Base-by-base conservation (phyloP, 2,329 filamentous ascomycete genomes). In the Hawksworthiomyces lignivorus region DNA sequence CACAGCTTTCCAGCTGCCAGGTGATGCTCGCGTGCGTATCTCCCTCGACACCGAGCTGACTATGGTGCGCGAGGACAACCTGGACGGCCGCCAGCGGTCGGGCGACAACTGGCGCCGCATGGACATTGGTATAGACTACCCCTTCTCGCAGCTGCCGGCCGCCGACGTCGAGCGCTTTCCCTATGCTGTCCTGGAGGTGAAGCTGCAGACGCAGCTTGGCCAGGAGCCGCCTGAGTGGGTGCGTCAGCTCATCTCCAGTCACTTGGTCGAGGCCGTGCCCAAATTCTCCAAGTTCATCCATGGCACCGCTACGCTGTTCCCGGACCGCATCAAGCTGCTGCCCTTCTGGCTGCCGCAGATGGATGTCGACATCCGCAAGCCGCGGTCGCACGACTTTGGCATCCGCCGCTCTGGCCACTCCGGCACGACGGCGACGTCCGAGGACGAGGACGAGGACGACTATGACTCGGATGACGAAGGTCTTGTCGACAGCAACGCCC, bases 271-370 rank as follows among this genome's bases (percentile, higher is more conserved):
- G 65, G 89, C 92, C n/a, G 89, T 98, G 3, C 92, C 92, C 48
- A 98, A 98, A 60, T 98, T 97, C 64, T 96, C 88, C 57, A 98
- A 98, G 66, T 98, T 97, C 62, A 97, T 98, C 45, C 92, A 98
- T 62, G 92, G 92, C 45, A 88, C 83, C 2, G 90, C 90, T 9
- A 85, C 79, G 10, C 67, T 98, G 34, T 94, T 96, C 61, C 89
- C 89, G 0, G 75, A 81, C 33, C 80, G 84, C 42, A 98, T 98
- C 62, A 72, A 96, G 36, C 73, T 98, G 11, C 71, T 98, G 6
- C 92, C 92, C 1, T 98, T 87, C 70, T 98, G 92, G 92, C 86
- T 90, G 71, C 92, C 92, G 1, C 92, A 98, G 64, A 98, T 98
- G 92, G 82, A 94, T 52, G 80, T 94, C 19, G 92, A 98, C 57